phyloP scores from a whole-genome alignment of 352 stramenopile genomes.

The Aphanomyces stellatus region DNA sequence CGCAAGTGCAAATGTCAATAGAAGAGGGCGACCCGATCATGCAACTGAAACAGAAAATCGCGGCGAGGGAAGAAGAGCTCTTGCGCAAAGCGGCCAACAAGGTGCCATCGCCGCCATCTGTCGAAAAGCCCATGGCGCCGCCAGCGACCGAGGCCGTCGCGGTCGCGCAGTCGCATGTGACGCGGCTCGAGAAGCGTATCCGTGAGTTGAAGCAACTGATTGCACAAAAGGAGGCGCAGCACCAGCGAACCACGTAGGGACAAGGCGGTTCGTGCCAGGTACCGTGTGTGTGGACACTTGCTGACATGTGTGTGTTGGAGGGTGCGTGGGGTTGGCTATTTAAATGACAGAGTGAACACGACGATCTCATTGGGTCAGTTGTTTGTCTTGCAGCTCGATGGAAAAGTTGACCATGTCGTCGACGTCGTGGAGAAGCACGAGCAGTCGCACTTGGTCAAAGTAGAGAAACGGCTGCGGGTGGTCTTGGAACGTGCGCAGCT shows the following conservation, averaged over 20 bases:
- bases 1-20: neutral
- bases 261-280: neutral
- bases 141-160: slow-evolving; percentile 8
- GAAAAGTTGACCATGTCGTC: slow-evolving; percentile 67
- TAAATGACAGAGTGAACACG: no score
- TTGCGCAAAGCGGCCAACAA: neutral
- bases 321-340: no score
- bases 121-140: neutral
- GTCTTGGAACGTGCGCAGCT: slow-evolving; percentile 36
- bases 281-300: no score
- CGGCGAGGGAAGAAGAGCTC: slow-evolving; percentile 34
- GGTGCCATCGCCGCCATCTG: no score
- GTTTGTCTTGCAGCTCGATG: slow-evolving; percentile 42
- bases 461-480: slow-evolving; percentile 48
- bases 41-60: slow-evolving; percentile 47
- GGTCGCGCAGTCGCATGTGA: slow-evolving; percentile 21
- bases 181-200: slow-evolving; percentile 24
- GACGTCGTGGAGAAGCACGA: slow-evolving; percentile 51
- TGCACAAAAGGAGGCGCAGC: neutral
- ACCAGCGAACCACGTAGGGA: neutral
- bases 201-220: slow-evolving; percentile 21
- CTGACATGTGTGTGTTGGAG: no score
- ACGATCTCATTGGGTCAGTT: neutral
- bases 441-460: slow-evolving; percentile 45
- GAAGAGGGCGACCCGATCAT: slow-evolving; percentile 29